A percentile compares a stretch with the other conserved stretches of the same genome.
phyloP scores from a whole-genome alignment of 176 grass and related monocot species.

The Triticum urartu region DNA sequence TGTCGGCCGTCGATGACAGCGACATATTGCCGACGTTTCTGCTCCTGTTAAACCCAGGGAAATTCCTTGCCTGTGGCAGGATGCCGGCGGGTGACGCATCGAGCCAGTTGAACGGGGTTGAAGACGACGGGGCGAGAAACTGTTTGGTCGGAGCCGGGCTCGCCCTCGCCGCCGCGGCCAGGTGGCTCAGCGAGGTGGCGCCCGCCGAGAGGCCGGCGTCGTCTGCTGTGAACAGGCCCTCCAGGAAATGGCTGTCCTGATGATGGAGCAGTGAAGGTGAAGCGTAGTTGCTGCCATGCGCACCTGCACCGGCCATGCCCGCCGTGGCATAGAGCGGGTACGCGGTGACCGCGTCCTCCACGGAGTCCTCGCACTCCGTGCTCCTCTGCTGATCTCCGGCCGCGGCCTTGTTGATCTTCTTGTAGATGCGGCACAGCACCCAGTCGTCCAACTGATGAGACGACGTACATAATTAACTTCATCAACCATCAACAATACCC shows the following conservation, averaged over 20 bases:
- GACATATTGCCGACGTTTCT: slow-evolving; percentile 22
- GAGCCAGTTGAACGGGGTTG: slow-evolving; percentile 47
- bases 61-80: slow-evolving; percentile 45
- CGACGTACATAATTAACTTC: slow-evolving; percentile 25
- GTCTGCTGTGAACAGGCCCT: slow-evolving; percentile 49
- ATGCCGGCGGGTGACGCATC: slow-evolving; percentile 22
- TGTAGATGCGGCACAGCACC: slow-evolving; percentile 98
- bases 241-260: slow-evolving; percentile 64
- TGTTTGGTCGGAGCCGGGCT: slow-evolving; percentile 8
- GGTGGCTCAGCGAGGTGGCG: slow-evolving; percentile 26
- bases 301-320: not conserved
- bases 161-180: slow-evolving; percentile 26
- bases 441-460: slow-evolving; percentile 84
- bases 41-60: slow-evolving; percentile 11
- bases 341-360: slow-evolving; percentile 44
- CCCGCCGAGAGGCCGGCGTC: slow-evolving; percentile 29
- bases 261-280: slow-evolving; percentile 40
- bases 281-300: slow-evolving; percentile 25
- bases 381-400: slow-evolving; percentile 13
- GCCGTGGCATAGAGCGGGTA: not conserved
- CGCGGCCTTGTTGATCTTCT: slow-evolving; percentile 66
- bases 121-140: slow-evolving; percentile 33
- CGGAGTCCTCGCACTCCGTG: slow-evolving; percentile 53
- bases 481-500: slow-evolving; percentile 15
- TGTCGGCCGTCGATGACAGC: slow-evolving; percentile 19